A percentile compares a stretch with the other conserved stretches of the same genome.
These are phyloP conservation scores for Lepiota venenata DNA, from an alignment of 768 basidiomycete species.

Conservation along the genomic window DNA sequence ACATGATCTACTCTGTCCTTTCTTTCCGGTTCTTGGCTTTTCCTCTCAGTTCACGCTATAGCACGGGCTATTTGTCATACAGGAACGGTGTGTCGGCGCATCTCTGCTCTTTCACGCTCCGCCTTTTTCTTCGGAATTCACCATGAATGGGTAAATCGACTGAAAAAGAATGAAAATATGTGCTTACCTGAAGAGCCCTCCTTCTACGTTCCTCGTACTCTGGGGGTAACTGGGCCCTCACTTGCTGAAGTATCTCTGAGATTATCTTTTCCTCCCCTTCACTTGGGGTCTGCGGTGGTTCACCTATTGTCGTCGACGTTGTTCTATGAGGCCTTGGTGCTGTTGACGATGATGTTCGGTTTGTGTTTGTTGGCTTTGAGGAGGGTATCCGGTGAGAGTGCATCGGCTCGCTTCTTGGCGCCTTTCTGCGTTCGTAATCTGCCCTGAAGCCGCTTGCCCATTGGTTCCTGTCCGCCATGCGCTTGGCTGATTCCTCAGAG, in stretches of 20 bases:
- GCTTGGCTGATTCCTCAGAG: conserved; percentile 10
- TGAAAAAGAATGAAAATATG: background rate
- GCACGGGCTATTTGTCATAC: background rate
- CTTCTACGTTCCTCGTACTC: conserved; percentile 59
- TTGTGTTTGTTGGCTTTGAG: background rate
- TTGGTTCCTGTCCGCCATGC: conserved; percentile 13
- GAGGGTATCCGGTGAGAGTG: background rate
- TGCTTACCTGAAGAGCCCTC: conserved; percentile 44
- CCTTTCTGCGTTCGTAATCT: conserved; percentile 10
- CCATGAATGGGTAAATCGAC: background rate
- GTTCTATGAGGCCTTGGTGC: background rate
- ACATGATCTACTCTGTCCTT: background rate
- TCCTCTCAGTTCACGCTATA: background rate
- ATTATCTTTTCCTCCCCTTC: conserved; percentile 36
- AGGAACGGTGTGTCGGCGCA: conserved; percentile 5
- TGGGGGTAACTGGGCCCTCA: conserved; percentile 48
- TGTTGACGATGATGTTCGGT: background rate
- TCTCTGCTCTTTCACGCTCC: conserved; percentile 25
- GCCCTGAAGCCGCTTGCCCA: conserved; percentile 14
- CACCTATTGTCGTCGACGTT: background rate
- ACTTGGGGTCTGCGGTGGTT: conserved; percentile 17
- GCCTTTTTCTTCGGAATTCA: conserved; percentile 26
- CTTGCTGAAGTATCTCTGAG: conserved; percentile 51
- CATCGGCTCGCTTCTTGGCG: conserved; percentile 1
- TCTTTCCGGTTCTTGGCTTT: background rate